These are phyloP conservation scores for Hirschioporus abietinus DNA, from an alignment of 768 basidiomycete genomes.

Conservation along the genomic window DNA sequence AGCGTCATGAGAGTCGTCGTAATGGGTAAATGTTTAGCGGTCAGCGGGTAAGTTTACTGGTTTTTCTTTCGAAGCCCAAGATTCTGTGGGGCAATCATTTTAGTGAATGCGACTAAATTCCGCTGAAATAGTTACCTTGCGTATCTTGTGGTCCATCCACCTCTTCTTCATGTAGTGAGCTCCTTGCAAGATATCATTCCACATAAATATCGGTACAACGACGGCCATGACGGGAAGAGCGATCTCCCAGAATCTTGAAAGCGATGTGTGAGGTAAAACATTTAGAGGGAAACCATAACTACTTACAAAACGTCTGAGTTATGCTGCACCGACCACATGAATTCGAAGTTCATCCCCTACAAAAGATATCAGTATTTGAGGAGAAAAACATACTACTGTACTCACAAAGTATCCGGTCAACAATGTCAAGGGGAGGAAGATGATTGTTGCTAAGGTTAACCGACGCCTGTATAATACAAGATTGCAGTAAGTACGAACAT, in stretches of 20 bases:
- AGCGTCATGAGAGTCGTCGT: background rate
- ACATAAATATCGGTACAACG: constrained; percentile 48
- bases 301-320: constrained; percentile 44
- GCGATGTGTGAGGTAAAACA: background rate
- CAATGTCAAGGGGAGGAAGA: constrained; percentile 65
- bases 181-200: constrained; percentile 41
- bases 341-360: constrained; percentile 63
- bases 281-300: background rate
- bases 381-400: constrained; percentile 13
- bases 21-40: background rate
- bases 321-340: constrained; percentile 44
- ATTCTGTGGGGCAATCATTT: background rate
- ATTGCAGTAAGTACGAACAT: constrained; percentile 2
- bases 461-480: constrained; percentile 40
- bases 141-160: background rate
- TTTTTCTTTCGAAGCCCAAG: background rate
- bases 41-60: background rate
- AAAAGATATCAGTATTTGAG: constrained; percentile 17
- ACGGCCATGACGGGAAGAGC: constrained; percentile 54
- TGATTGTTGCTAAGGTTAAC: constrained; percentile 63
- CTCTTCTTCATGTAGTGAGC: constrained; percentile 44
- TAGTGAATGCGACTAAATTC: background rate
- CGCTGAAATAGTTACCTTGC: background rate
- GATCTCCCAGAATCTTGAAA: constrained; percentile 58
- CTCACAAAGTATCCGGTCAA: constrained; percentile 69